Percentiles rank a stretch among this genome's conserved stretches.
phyloP scores from a whole-genome alignment of 2,329 filamentous ascomycete genomes.

The Aspergillus uvarum region DNA sequence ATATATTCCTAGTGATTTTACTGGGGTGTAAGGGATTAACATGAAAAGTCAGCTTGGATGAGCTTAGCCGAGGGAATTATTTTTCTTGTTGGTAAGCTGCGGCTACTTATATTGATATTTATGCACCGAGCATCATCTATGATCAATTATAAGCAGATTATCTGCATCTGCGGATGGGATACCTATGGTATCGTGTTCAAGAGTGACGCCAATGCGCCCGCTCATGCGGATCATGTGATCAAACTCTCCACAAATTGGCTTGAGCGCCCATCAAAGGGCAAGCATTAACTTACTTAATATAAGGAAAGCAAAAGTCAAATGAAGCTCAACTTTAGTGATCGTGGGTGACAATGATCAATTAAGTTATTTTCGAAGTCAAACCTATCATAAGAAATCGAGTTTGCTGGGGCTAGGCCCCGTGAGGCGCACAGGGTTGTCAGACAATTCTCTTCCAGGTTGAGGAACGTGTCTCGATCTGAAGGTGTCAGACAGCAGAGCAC shows the following conservation, averaged over 20 bases:
- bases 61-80: no score
- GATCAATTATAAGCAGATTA: not conserved
- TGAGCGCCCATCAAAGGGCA: no score
- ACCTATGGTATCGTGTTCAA: not conserved
- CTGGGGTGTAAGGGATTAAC: no score
- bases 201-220: not conserved
- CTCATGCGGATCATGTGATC: not conserved
- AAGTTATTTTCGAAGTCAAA: not conserved
- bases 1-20: no score
- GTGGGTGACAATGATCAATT: no score
- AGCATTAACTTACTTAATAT: no score
- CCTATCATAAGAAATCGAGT: not conserved
- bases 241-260: not conserved
- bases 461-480: constrained; percentile 1
- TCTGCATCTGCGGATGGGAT: not conserved
- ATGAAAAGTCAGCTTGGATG: no score
- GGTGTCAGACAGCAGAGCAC: constrained; percentile 8
- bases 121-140: not conserved
- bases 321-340: no score
- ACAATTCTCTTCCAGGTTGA: not conserved
- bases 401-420: not conserved
- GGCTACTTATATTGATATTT: no score
- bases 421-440: not conserved
- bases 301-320: no score
- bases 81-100: no score